These are phyloP conservation scores for Hawksworthiomyces lignivorus DNA, from an alignment of 2,329 filamentous ascomycete genomes.

Conservation along the genomic window DNA sequence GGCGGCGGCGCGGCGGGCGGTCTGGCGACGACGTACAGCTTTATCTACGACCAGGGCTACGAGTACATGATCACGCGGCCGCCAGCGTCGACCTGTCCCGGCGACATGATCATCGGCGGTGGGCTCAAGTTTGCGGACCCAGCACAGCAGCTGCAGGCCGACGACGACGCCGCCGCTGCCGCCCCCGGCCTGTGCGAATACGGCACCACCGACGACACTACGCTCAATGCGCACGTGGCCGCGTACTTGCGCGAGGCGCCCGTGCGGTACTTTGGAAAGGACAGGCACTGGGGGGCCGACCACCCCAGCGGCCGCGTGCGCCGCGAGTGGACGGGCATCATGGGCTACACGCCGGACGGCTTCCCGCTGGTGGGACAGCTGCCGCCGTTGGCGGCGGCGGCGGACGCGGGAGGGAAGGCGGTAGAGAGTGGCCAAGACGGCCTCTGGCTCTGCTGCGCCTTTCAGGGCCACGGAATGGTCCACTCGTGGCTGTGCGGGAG, in stretches of 20 bases:
- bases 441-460: constrained; percentile 50
- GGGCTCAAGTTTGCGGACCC: constrained; percentile 30
- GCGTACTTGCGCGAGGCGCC: constrained; percentile 36
- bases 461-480: constrained; percentile 63
- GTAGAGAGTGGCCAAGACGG: constrained; percentile 30
- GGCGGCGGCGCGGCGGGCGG: constrained; percentile 15
- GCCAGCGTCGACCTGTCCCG: constrained; percentile 31
- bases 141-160: too few species aligned
- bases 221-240: constrained; percentile 41
- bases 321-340: constrained; percentile 44
- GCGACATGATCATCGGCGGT: constrained; percentile 56
- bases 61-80: constrained; percentile 60
- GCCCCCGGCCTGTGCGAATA: constrained; percentile 39
- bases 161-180: constrained; percentile 24
- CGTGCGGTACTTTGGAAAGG: constrained; percentile 41
- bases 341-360: constrained; percentile 47
- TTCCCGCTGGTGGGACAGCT: constrained; percentile 45
- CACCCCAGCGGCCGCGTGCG: constrained; percentile 31
- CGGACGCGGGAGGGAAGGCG: too few species aligned
- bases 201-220: constrained; percentile 49
- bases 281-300: constrained; percentile 37
- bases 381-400: too few species aligned
- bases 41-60: constrained; percentile 53
- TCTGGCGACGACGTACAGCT: constrained; percentile 48
- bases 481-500: constrained; percentile 52